phyloP scores from a whole-genome alignment of 176 grass and related monocot genomes.

The Musa schizocarpa region DNA sequence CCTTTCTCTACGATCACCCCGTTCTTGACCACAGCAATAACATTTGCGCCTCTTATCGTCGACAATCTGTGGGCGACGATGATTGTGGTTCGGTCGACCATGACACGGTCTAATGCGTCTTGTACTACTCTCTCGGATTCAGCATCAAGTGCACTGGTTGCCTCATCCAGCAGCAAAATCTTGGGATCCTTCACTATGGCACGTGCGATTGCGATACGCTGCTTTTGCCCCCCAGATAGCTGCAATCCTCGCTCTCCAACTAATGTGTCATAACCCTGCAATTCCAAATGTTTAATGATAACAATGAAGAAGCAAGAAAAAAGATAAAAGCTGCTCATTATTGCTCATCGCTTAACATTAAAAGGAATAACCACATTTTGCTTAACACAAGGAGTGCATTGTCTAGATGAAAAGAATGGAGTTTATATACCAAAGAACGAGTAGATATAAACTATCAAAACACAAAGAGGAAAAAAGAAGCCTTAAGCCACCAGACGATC shows the following conservation, averaged over 20 bases:
- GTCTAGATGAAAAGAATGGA: too few relatives aligned
- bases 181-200: conserved; percentile 85
- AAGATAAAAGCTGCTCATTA: too few relatives aligned
- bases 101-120: conserved; percentile 73
- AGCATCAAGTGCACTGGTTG: conserved; percentile 92
- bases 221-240: conserved; percentile 92
- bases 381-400: too few relatives aligned
- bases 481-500: too few relatives aligned
- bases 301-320: not conserved
- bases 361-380: too few relatives aligned
- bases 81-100: conserved; percentile 76
- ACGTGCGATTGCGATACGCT: conserved; percentile 76
- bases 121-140: conserved; percentile 87
- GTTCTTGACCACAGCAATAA: conserved; percentile 69
- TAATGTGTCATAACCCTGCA: conserved; percentile 78
- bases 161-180: conserved; percentile 85
- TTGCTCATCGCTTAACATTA: too few relatives aligned
- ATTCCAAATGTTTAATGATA: not conserved
- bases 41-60: conserved; percentile 58
- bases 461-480: too few relatives aligned
- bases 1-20: conserved; percentile 88
- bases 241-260: conserved; percentile 92
- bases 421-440: too few relatives aligned
- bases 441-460: too few relatives aligned
- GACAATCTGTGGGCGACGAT: conserved; percentile 78